A percentile compares a stretch with the other conserved stretches of the same genome.
phyloP scores from a whole-genome alignment of 106 monocot genomes.

The Dioscorea alata region DNA sequence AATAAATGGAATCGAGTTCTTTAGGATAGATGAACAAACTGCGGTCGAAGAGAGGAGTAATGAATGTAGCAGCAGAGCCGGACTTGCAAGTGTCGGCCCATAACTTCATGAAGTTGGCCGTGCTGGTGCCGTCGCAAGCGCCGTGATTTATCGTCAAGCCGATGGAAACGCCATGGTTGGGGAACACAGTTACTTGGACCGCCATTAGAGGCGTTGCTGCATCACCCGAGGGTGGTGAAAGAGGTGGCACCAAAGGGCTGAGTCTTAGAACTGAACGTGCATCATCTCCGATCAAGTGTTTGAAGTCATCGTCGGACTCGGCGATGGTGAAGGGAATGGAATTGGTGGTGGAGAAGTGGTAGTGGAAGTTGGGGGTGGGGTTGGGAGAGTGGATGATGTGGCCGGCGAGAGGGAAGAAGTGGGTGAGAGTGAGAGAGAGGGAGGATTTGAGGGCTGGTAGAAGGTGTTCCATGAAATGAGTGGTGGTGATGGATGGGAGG shows the following conservation, averaged over 20 bases:
- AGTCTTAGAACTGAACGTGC: slow-evolving; percentile 10
- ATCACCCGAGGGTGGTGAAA: neutral
- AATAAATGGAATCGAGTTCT: neutral
- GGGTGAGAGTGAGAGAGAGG: slow-evolving; percentile 45
- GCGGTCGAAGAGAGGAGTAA: too few relatives aligned
- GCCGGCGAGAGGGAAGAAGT: slow-evolving; percentile 41
- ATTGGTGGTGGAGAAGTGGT: slow-evolving; percentile 23
- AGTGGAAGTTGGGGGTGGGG: slow-evolving; percentile 17
- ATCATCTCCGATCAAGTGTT: slow-evolving; percentile 5
- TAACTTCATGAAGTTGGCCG: slow-evolving; percentile 25
- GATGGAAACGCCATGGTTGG: slow-evolving; percentile 14
- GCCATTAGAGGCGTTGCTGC: slow-evolving; percentile 24
- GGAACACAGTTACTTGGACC: slow-evolving; percentile 29
- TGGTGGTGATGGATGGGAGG: slow-evolving; percentile 10
- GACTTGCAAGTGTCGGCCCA: slow-evolving; percentile 19
- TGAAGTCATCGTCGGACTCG: slow-evolving; percentile 21
- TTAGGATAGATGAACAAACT: neutral
- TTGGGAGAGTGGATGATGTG: neutral
- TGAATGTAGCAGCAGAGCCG: neutral
- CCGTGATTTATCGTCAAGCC: slow-evolving; percentile 28
- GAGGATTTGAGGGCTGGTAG: slow-evolving; percentile 39
- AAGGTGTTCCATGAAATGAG: slow-evolving; percentile 17
- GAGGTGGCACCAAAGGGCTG: slow-evolving; percentile 14
- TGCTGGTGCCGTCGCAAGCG: slow-evolving; percentile 28
- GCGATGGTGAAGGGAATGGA: slow-evolving; percentile 23